Base-by-base conservation (phyloP, 2,329 filamentous ascomycete genomes). In the Trichoderma sp. region DNA sequence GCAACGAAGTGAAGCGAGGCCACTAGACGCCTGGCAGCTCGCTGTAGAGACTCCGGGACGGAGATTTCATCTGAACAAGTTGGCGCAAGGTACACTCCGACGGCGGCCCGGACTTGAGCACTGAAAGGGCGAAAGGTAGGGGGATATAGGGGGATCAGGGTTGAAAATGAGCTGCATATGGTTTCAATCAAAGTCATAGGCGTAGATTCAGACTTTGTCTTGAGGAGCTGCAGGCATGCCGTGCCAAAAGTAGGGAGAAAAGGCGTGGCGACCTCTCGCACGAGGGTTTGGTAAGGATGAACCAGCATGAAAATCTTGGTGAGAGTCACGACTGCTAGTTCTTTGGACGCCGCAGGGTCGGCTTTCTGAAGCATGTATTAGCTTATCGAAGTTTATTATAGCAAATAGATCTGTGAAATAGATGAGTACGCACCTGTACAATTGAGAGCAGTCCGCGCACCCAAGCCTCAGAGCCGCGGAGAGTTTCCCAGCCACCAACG, bases 181-280 rank as follows among this genome's bases (percentile, higher is more conserved):
- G 88, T 88, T 77, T 93, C 89, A 51, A 92, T 80, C 43, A 94
- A 82, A 12, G 84, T 81, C 73, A 79, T 78, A 62, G 85, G 86
- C 14, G 82, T 80, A 6, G 76, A 71, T 11, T 77, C 71, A 3
- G 84, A 80, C 0, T 83, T 80, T 0, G 82, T 79, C 75, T 89
- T 85, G 78, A 88, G 82, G 58, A 95, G 85, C 76, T 91, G 90
- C 58, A 97, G 81, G 76, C 92, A 94, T 3, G 91, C 86, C 0
- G 89, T 90, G 60, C 95, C 87, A 77, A 95, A 97, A 1, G 87
- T 83, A 1, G 93, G 90, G 24, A 98, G 83, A 3, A 90, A 93
- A 3, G 94, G 94, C 0, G 94, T 97, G 1, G 93, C 95, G 73
- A 98, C 93, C 79, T 98, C 95, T 76, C 95, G 88, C 58, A 95